Evolutionary conservation across 768 basidiomycete species (phyloP), one percentile per base, ranked within the genome.

Genomic region (Rhodotorula sphaerocarpa): DNA sequence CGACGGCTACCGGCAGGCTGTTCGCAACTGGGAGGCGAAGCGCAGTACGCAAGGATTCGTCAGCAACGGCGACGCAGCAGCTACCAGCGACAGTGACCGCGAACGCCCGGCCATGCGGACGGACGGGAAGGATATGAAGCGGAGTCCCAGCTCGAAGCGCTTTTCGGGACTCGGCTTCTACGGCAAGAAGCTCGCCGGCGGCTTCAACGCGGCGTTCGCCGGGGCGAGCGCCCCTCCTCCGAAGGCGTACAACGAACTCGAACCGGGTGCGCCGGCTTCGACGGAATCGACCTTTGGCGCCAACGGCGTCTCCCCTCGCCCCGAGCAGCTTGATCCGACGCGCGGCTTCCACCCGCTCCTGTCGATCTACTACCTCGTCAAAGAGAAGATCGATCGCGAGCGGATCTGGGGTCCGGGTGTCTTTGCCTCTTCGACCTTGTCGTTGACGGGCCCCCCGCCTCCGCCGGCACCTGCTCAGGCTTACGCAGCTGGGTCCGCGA

Each of bases 111-210:
- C 58, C 30, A 67, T 62, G 66, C 50, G 66, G 25, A 50, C 52
- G 21, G 66, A 67, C 27, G 62, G 61, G 23, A 50, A 45, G 33
- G 66, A 67, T 45, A 63, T 67, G 54, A 63, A 60, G 61, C 54
- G 66, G 39, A 84, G 77, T 31, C 66, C 66, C 36, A 55, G 86
- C 85, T 72, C 79, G 27, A 88, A 85, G 73, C 82, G 93, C n/a
- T 96, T 96, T 75, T 90, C 88, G 18, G 93, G 79, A 3, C 88
- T 99, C 72, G 92, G 95, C 72, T 95, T 90, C 71, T 93, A 92
- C 73, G 82, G 88, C 43, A 83, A 86, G 71, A 96, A 92, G 76
- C 75, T 97, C 50, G 66, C 72, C 7, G 68, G 70, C n/a, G 68
- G 63, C 34, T 51, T 69, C 46, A 63, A 69, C n/a, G 62, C 63